phyloP scores from a whole-genome alignment of 1,284 basidiomycete species.

The Waitea zeae region DNA sequence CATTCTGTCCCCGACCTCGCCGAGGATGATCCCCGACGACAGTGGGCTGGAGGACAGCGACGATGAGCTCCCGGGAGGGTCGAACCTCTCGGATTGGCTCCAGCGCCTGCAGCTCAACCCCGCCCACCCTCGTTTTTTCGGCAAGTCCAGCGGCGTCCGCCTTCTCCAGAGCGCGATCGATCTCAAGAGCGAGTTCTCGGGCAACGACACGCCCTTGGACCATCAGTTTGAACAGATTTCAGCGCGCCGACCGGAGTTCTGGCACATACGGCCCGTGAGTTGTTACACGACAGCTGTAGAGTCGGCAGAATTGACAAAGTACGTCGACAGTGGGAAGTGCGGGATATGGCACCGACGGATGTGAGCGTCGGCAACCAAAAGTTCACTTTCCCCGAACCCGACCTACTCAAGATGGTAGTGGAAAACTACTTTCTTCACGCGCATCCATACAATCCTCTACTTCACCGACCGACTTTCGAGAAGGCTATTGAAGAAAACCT shows the following conservation, averaged over 20 bases:
- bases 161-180: conserved; percentile 49
- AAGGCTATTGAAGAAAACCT: conserved; percentile 18
- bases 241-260: conserved; percentile 20
- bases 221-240: neutral
- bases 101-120: conserved; percentile 17
- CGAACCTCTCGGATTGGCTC: conserved; percentile 14
- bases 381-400: conserved; percentile 16
- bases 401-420: conserved; percentile 23
- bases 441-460: conserved; percentile 24
- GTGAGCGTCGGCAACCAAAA: neutral
- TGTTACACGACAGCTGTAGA: no score
- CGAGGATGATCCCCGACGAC: no score
- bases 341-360: no score
- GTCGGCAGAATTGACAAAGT: no score
- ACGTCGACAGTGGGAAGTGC: no score
- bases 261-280: conserved; percentile 21
- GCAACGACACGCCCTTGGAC: conserved; percentile 7
- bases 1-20: no score
- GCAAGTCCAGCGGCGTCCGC: conserved; percentile 53
- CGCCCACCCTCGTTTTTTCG: conserved; percentile 37
- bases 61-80: conserved; percentile 15
- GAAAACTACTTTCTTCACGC: conserved; percentile 27
- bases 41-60: conserved; percentile 19
- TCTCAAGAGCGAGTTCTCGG: conserved; percentile 40
- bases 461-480: conserved; percentile 32